These are phyloP conservation scores for Saccharum spontaneum DNA, from an alignment of 176 grass and related monocot genomes.

Conservation along the genomic window DNA sequence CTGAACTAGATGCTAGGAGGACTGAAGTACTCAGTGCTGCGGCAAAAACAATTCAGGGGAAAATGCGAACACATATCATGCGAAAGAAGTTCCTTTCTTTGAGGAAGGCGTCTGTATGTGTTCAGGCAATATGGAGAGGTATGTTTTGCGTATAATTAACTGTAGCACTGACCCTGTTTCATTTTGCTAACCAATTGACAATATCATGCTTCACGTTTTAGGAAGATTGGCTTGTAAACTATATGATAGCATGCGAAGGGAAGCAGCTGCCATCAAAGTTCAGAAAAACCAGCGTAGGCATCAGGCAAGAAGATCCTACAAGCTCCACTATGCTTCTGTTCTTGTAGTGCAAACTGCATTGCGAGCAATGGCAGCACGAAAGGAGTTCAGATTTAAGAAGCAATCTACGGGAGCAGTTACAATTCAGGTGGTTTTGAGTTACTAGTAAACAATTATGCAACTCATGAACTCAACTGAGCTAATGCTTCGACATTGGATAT, in stretches of 20 bases:
- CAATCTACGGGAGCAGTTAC: slow-evolving; percentile 68
- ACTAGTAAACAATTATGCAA: slow-evolving; percentile 30
- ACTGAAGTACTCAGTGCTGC: slow-evolving; percentile 89
- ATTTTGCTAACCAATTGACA: slow-evolving; percentile 29
- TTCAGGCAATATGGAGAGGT: slow-evolving; percentile 98
- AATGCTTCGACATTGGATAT: background rate
- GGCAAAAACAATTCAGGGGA: slow-evolving; percentile 91
- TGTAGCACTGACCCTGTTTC: background rate
- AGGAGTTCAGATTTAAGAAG: slow-evolving; percentile 77
- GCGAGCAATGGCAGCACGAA: slow-evolving; percentile 83
- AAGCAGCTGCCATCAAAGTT: slow-evolving; percentile 84
- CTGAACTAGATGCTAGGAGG: slow-evolving; percentile 95
- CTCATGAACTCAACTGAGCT: background rate
- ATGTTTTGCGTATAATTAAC: slow-evolving; percentile 37
- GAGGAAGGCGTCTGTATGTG: slow-evolving; percentile 70
- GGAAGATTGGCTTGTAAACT: slow-evolving; percentile 91
- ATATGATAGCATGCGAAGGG: slow-evolving; percentile 71
- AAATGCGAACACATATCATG: slow-evolving; percentile 91
- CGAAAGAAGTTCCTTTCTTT: slow-evolving; percentile 81
- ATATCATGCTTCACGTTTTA: slow-evolving; percentile 40
- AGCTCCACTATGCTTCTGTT: slow-evolving; percentile 56
- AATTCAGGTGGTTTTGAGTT: slow-evolving; percentile 66
- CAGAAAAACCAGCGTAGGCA: slow-evolving; percentile 77
- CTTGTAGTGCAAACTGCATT: slow-evolving; percentile 82
- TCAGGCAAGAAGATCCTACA: slow-evolving; percentile 85